Evolutionary conservation across 768 basidiomycete genomes (phyloP).

Genomic region (Pleurotus pulmonarius): DNA sequence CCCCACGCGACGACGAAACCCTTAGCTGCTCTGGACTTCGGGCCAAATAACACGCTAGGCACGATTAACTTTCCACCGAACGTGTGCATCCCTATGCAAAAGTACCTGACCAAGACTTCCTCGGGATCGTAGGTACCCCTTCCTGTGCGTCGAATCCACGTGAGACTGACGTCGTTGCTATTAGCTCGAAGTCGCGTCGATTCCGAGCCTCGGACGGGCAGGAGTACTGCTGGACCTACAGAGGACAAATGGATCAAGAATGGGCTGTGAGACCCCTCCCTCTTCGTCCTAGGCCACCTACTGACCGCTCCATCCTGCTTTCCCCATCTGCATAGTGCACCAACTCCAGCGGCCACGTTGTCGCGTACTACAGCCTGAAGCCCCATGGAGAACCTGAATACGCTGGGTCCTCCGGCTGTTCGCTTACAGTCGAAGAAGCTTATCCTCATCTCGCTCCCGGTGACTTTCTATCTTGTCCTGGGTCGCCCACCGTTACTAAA

Average conservation of each 20-base stretch:
- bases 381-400: slow-evolving; percentile 52
- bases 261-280: slow-evolving; percentile 51
- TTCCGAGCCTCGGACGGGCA: slow-evolving; percentile 59
- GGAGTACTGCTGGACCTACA: slow-evolving; percentile 59
- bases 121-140: too few species aligned
- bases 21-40: slow-evolving; percentile 48
- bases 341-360: slow-evolving; percentile 42
- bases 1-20: slow-evolving; percentile 27
- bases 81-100: slow-evolving; percentile 39
- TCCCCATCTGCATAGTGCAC: slow-evolving; percentile 41
- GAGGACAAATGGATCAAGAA: slow-evolving; percentile 45
- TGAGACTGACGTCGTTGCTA: not conserved
- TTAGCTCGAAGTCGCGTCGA: slow-evolving; percentile 42
- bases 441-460: slow-evolving; percentile 55
- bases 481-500: slow-evolving; percentile 3
- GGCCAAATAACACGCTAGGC: slow-evolving; percentile 45
- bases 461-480: slow-evolving; percentile 21
- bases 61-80: slow-evolving; percentile 42
- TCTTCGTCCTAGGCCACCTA: slow-evolving; percentile 1
- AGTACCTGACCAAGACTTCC: slow-evolving; percentile 42
- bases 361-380: slow-evolving; percentile 62
- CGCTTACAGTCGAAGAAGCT: slow-evolving; percentile 62
- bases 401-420: slow-evolving; percentile 51
- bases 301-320: not conserved
- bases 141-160: too few species aligned